phyloP scores from a whole-genome alignment of 192 early-diverging fungal genomes.

The Coemansia sp. region DNA sequence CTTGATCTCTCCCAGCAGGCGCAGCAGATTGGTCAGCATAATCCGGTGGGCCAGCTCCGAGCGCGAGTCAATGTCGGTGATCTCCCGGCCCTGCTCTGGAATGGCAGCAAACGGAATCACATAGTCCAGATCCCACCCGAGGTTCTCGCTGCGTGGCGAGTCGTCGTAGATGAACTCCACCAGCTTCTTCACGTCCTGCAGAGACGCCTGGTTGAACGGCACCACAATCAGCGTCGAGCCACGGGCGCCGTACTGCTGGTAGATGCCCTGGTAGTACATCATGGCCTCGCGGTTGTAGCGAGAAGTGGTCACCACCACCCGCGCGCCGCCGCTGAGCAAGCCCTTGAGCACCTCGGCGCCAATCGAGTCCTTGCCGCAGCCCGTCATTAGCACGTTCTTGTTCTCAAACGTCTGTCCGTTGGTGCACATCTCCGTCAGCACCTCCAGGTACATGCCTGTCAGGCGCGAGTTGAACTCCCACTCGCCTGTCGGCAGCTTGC shows the following conservation, averaged over 20 bases:
- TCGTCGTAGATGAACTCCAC: slow-evolving; percentile 80
- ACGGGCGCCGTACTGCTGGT: slow-evolving; percentile 84
- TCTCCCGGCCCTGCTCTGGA: slow-evolving; percentile 81
- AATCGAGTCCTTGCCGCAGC: slow-evolving; percentile 87
- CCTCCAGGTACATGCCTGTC: slow-evolving; percentile 77
- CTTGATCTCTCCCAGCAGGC: slow-evolving; percentile 75
- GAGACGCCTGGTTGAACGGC: slow-evolving; percentile 91
- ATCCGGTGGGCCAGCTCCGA: slow-evolving; percentile 91
- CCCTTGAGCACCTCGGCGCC: slow-evolving; percentile 89
- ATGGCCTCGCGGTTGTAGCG: slow-evolving; percentile 69
- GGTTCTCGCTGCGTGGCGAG: slow-evolving; percentile 56
- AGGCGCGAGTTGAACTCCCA: slow-evolving; percentile 81
- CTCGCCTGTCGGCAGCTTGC: slow-evolving; percentile 62
- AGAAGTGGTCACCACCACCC: slow-evolving; percentile 89
- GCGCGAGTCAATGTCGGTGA: slow-evolving; percentile 77
- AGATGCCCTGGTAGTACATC: slow-evolving; percentile 45
- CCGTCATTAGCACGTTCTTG: slow-evolving; percentile 82
- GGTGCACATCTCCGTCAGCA: slow-evolving; percentile 71
- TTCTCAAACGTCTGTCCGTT: slow-evolving; percentile 78
- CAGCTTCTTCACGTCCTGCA: slow-evolving; percentile 76
- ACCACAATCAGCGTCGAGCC: slow-evolving; percentile 82
- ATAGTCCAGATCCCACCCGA: slow-evolving; percentile 93
- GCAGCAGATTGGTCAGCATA: slow-evolving; percentile 91
- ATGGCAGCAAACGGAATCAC: slow-evolving; percentile 95
- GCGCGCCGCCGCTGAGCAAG: slow-evolving; percentile 82